phyloP scores from a whole-genome alignment of 495 filamentous ascomycete genomes.

The Hyaloscypha finlandica region DNA sequence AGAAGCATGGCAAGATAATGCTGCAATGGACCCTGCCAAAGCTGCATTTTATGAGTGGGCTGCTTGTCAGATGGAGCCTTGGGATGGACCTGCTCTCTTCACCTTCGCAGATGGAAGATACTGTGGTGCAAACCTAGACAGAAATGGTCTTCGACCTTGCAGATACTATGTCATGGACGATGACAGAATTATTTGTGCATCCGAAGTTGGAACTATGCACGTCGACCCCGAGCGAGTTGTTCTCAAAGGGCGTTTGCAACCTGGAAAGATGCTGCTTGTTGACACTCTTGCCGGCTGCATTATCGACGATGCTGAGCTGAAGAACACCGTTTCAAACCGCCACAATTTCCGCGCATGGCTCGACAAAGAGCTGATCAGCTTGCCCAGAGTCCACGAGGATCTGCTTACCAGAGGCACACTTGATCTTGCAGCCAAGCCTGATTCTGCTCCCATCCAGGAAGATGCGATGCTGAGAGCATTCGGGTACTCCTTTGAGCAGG shows the following conservation, averaged over 20 bases:
- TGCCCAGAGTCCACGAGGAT: slow-evolving; percentile 70
- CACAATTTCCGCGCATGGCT: slow-evolving; percentile 89
- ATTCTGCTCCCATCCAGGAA: slow-evolving; percentile 76
- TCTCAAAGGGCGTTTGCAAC: slow-evolving; percentile 94
- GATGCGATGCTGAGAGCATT: slow-evolving; percentile 86
- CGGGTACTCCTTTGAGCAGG: slow-evolving; percentile 96
- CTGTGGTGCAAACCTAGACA: slow-evolving; percentile 98
- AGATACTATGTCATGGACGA: slow-evolving; percentile 98
- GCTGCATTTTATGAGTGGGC: slow-evolving; percentile 99
- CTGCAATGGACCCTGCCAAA: slow-evolving; percentile 90
- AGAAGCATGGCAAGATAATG: slow-evolving; percentile 97
- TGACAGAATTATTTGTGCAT: slow-evolving; percentile 97
- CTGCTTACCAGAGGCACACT: slow-evolving; percentile 45
- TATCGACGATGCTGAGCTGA: slow-evolving; percentile 93
- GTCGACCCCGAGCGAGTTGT: slow-evolving; percentile 90
- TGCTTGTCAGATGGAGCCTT: slow-evolving; percentile 99
- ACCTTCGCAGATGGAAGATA: slow-evolving; percentile 97
- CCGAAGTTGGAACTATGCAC: slow-evolving; percentile 92
- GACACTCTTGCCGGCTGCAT: slow-evolving; percentile 95
- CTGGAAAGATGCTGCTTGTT: slow-evolving; percentile 96
- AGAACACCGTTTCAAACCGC: slow-evolving; percentile 81
- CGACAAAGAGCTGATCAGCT: slow-evolving; percentile 79
- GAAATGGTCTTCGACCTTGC: slow-evolving; percentile 95
- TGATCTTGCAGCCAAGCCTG: slow-evolving; percentile 65
- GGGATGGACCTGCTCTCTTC: slow-evolving; percentile 97